phyloP scores from a whole-genome alignment of 2,329 filamentous ascomycete species.

The Neopestalotiopsis sp. region DNA sequence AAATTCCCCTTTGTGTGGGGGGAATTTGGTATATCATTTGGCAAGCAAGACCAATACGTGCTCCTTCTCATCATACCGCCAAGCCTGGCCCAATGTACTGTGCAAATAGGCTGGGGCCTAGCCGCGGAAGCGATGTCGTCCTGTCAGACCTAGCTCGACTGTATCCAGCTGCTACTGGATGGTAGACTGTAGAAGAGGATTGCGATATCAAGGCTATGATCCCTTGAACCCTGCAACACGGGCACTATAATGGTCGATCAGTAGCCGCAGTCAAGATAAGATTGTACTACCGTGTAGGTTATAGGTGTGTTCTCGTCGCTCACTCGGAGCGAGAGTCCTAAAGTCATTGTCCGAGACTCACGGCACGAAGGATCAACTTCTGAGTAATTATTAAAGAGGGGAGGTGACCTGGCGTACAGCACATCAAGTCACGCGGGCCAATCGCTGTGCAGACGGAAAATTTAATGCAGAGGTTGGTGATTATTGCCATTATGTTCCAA shows the following conservation, averaged over 20 bases:
- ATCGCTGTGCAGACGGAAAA: neutral
- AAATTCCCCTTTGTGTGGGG: neutral
- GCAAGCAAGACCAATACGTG: neutral
- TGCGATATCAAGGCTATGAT: neutral
- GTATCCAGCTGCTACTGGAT: neutral
- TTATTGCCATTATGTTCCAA: neutral
- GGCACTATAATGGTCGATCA: neutral
- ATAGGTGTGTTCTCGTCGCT: neutral
- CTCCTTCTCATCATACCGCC: neutral
- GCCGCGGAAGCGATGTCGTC: neutral
- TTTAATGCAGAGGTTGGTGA: constrained; percentile 1
- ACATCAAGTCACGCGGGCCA: neutral
- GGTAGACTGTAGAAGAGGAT: neutral
- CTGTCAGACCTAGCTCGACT: neutral
- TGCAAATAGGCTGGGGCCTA: neutral
- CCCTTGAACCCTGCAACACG: neutral
- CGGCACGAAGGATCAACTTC: neutral
- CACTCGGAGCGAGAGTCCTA: too few species aligned
- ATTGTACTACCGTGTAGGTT: neutral
- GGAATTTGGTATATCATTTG: neutral
- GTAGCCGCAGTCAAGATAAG: neutral
- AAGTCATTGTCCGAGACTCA: neutral
- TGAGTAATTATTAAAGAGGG: neutral
- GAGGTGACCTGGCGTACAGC: neutral
- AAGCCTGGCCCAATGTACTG: neutral